Conservation (phyloP, 371 early-diverging fungal species). For the Actinomucor elegans region DNA sequence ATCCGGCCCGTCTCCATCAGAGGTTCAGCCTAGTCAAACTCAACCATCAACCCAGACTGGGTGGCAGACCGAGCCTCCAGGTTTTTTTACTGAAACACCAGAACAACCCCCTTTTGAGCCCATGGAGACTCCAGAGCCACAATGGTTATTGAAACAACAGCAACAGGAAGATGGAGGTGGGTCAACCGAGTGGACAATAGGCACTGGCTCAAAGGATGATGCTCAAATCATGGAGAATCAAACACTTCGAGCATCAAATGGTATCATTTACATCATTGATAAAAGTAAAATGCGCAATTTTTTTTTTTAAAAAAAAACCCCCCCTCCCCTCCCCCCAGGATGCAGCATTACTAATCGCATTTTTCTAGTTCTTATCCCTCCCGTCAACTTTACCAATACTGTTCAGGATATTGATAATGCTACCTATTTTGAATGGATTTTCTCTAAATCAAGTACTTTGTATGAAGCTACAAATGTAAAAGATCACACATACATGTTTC, state of each 20-base stretch:
- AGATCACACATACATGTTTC: too few relatives aligned
- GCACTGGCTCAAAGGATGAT: slow-evolving; percentile 17
- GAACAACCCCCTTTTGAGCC: too few relatives aligned
- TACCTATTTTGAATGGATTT: slow-evolving; percentile 5
- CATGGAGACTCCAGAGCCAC: too few relatives aligned
- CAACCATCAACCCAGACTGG: too few relatives aligned
- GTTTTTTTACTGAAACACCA: too few relatives aligned
- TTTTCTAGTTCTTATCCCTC: slow-evolving; percentile 33
- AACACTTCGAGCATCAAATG: slow-evolving; percentile 32
- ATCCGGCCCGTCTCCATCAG: too few relatives aligned
- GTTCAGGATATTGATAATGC: slow-evolving; percentile 12
- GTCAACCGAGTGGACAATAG: slow-evolving; percentile 6
- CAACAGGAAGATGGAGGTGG: neutral
- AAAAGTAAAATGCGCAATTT: too few relatives aligned
- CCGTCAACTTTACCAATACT: slow-evolving; percentile 16
- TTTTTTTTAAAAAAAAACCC: too few relatives aligned
- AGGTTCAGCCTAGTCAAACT: too few relatives aligned
- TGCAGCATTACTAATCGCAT: neutral
- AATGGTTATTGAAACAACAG: neutral
- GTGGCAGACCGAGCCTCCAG: too few relatives aligned
- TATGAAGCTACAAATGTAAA: slow-evolving; percentile 5
- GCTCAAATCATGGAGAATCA: slow-evolving; percentile 23
- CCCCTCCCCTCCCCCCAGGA: too few relatives aligned
- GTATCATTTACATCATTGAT: slow-evolving; percentile 38
- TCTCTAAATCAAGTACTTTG: slow-evolving; percentile 2